Base-by-base conservation (phyloP, 345 rosid genomes). In the Syzygium oleosum region DNA sequence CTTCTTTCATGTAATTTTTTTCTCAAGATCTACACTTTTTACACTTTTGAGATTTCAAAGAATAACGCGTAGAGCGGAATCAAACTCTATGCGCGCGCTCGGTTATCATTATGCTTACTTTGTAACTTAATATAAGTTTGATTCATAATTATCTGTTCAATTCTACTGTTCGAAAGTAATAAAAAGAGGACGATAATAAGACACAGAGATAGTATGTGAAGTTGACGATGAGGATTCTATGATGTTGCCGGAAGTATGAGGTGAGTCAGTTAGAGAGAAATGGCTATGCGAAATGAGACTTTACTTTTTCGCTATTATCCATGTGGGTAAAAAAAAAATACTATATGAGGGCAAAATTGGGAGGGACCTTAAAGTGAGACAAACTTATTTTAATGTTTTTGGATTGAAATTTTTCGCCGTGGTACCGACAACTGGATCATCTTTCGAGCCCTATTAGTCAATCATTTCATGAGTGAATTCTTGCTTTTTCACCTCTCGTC, bases 81-180 rank as follows among this genome's bases (percentile, higher is more conserved):
- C 73, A 0, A 0, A 61, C n/a, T 61, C n/a, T n/a, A 61, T n/a
- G 3, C 13, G 65, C 15, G 27, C 5, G 29, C 4, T 7, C 9
- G 4, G 16, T n/a, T 14, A n/a, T 61, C 0, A 0, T n/a, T n/a
- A 1, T n/a, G 4, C 1, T 61, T n/a, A 61, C 2, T 61, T 61
- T 61, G 34, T n/a, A n/a, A 61, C 73, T n/a, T 61, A 0, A 0
- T 8, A 14, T 61, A 61, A n/a, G 9, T 14, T 61, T n/a, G 38
- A 61, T 6, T 61, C 29, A 13, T n/a, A n/a, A 61, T 61, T n/a
- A 2, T 61, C 8, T 12, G n/a, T 5, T n/a, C 2, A 1, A 10
- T 61, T 61, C 6, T 27, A n/a, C 27, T 61, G 17, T 61, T 61
- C 15, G 34, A n/a, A 61, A n/a, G 14, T 61, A n/a, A n/a, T 61